Evolutionary conservation across 805 yeast species (phyloP), one percentile per base, ranked within the genome.

Genomic region (Metschnikowia anglica): DNA sequence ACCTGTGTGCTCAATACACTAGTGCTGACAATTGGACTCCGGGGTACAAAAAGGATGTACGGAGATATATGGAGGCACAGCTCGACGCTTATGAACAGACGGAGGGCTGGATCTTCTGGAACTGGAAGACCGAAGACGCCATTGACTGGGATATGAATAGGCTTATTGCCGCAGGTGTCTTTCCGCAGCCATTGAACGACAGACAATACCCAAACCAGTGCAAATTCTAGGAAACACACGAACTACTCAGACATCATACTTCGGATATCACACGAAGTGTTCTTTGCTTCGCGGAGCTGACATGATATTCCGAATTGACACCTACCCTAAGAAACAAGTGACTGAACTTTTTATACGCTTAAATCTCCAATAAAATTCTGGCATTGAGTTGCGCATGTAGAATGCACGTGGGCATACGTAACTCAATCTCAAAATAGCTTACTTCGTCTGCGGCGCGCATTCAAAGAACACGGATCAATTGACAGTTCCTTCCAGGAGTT

Each of bases 51-150:
- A 56, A 55, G 18, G 71, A 79, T 51, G 77, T 83, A 35, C 81
- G 96, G 63, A 74, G 69, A 54, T 88, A 73, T 60, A 72, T 89
- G 38, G 97, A 90, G 69, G 96, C 96, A 37, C 97, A 90, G 73
- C 69, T 90, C 58, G 96, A 90, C 60, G 88, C 96, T 1, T 68
- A 63, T 42, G 87, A 82, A 55, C 76, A 75, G 54, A 74, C 80
- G 45, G 76, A 73, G 26, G 98, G 98, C 24, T 90, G 97, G 97
- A 77, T 88, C 44, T 84, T 86, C 72, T 90, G 97, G 97, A 79
- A 84, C 62, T 89, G 88, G 84, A 90, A 89, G 73, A 85, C 96
- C 20, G 97, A 90, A 66, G 66, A 65, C 52, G 72, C 87, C 16
- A 61, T 83, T 41, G 97, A 90, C 62, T 90, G 97, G 97, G 96